phyloP scores from a whole-genome alignment of 2,329 filamentous ascomycete genomes.

The Beauveria sp. region DNA sequence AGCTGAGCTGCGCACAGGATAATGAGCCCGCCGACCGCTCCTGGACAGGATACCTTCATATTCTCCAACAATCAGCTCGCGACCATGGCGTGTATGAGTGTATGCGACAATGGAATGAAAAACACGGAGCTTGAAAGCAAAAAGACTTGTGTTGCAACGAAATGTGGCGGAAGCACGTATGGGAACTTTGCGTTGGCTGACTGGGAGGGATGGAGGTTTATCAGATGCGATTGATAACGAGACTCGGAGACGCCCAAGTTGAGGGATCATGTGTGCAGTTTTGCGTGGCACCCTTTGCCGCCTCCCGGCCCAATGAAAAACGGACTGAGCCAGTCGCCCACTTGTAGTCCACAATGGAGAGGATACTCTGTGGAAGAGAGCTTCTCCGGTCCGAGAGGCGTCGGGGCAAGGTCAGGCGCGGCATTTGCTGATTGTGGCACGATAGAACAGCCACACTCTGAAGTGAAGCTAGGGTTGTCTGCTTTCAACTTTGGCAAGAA shows the following conservation, averaged over 20 bases:
- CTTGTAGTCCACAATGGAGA: neutral
- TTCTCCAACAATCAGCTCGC: neutral
- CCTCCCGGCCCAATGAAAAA: neutral
- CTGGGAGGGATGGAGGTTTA: neutral
- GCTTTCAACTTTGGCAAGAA: too few relatives aligned
- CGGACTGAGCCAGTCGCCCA: neutral
- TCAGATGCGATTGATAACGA: conserved; percentile 11
- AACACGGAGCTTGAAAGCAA: too few relatives aligned
- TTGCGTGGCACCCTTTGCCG: neutral
- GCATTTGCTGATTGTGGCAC: neutral
- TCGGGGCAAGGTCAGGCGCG: neutral
- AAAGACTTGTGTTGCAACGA: neutral
- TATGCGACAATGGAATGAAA: too few relatives aligned
- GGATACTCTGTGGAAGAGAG: neutral
- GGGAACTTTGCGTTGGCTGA: neutral
- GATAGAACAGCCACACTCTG: neutral
- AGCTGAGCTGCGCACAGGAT: neutral
- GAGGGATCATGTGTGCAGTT: neutral
- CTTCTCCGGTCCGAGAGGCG: neutral
- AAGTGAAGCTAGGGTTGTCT: too few relatives aligned
- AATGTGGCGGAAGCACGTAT: neutral
- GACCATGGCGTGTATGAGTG: too few relatives aligned
- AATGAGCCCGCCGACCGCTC: neutral
- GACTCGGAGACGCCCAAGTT: neutral
- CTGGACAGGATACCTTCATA: neutral